Percentiles rank a stretch among this genome's conserved stretches.
phyloP scores from a whole-genome alignment of 495 filamentous ascomycete species.

The Penicillium angulare region DNA sequence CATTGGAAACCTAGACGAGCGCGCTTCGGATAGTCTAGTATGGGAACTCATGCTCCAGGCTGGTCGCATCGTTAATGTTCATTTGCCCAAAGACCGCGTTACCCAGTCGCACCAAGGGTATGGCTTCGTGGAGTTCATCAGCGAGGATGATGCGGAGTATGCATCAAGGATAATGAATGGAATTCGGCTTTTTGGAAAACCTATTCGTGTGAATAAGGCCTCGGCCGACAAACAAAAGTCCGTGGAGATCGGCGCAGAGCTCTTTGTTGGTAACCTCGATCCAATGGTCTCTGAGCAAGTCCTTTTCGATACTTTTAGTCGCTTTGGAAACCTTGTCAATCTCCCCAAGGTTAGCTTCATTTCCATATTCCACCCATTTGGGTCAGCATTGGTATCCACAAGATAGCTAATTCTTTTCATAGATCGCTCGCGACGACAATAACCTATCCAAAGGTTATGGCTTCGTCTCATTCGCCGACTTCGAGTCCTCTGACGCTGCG shows the following conservation, averaged over 20 bases:
- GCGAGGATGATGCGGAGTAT: constrained; percentile 95
- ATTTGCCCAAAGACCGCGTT: constrained; percentile 95
- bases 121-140: constrained; percentile 97
- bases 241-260: constrained; percentile 92
- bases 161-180: constrained; percentile 96
- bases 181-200: constrained; percentile 88
- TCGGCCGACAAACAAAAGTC: constrained; percentile 96
- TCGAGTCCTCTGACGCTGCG: constrained; percentile 92
- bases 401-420: not conserved
- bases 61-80: constrained; percentile 94
- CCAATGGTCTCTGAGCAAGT: constrained; percentile 93
- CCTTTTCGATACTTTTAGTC: constrained; percentile 94
- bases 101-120: constrained; percentile 96
- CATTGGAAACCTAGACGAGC: constrained; percentile 96
- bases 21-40: constrained; percentile 83
- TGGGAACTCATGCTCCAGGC: constrained; percentile 98
- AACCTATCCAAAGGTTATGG: constrained; percentile 94
- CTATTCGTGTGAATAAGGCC: constrained; percentile 95
- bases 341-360: constrained; percentile 65
- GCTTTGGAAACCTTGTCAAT: constrained; percentile 82
- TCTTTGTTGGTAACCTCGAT: constrained; percentile 96
- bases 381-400: not conserved
- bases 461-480: constrained; percentile 91
- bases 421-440: constrained; percentile 88
- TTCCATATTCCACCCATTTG: not conserved